Evolutionary conservation across 352 stramenopile species (phyloP).

Genomic region (Phytophthora tubulina): DNA sequence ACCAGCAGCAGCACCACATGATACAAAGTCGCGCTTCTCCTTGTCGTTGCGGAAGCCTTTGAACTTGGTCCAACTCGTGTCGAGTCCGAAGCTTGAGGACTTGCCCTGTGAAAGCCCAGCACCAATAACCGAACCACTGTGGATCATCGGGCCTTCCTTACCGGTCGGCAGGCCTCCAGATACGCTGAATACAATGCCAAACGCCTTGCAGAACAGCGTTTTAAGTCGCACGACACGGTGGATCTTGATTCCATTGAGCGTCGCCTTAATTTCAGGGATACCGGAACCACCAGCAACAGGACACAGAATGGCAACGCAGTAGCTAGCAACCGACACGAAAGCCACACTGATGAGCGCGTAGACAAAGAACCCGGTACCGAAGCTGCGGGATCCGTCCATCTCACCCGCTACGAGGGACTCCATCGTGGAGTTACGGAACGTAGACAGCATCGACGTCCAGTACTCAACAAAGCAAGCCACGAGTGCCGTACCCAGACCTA

Average conservation of each 20-base stretch:
- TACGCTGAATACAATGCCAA: slow-evolving; percentile 90
- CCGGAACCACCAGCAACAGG: slow-evolving; percentile 95
- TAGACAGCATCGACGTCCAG: slow-evolving; percentile 86
- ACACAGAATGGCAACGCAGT: slow-evolving; percentile 95
- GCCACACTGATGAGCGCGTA: slow-evolving; percentile 93
- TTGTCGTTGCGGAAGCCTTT: slow-evolving; percentile 95
- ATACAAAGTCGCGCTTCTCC: slow-evolving; percentile 98
- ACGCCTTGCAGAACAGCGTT: slow-evolving; percentile 96
- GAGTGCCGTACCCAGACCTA: slow-evolving; percentile 93
- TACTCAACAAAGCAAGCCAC: slow-evolving; percentile 96
- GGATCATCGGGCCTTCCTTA: slow-evolving; percentile 94
- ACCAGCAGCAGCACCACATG: slow-evolving; percentile 96
- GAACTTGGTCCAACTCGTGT: slow-evolving; percentile 92
- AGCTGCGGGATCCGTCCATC: slow-evolving; percentile 48
- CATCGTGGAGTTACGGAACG: slow-evolving; percentile 92
- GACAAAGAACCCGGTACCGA: slow-evolving; percentile 85
- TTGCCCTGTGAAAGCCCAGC: slow-evolving; percentile 96
- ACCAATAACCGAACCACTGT: slow-evolving; percentile 93
- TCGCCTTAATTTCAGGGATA: slow-evolving; percentile 98
- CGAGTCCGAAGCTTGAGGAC: slow-evolving; percentile 85
- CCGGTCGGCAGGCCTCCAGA: slow-evolving; percentile 77
- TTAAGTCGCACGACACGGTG: slow-evolving; percentile 96
- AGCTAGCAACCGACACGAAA: slow-evolving; percentile 93
- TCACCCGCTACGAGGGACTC: slow-evolving; percentile 80
- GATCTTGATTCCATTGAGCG: slow-evolving; percentile 98